phyloP scores from a whole-genome alignment of 1,284 basidiomycete species.

The Ustilago shanxiensis region DNA sequence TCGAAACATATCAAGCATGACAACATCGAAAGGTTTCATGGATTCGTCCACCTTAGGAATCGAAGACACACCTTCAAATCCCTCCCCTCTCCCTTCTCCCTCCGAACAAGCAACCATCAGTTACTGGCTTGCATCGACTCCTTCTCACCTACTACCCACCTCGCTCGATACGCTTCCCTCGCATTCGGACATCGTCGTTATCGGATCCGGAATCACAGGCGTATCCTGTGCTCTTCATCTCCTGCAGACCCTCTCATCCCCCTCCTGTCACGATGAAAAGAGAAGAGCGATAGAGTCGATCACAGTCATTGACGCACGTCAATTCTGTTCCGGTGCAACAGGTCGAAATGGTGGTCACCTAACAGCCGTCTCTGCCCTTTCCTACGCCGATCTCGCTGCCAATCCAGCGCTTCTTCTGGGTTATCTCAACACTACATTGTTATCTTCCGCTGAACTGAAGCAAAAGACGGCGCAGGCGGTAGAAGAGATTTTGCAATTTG shows the following conservation, averaged over 20 bases:
- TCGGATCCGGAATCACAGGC: slow-evolving; percentile 57
- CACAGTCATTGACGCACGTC: slow-evolving; percentile 49
- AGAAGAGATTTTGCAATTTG: slow-evolving; percentile 44
- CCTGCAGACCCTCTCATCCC: slow-evolving; percentile 13
- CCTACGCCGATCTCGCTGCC: slow-evolving; percentile 46
- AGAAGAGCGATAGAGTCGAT: slow-evolving; percentile 7
- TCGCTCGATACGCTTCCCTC: slow-evolving; percentile 8
- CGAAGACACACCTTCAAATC: slow-evolving; percentile 11
- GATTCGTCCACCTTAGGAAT: slow-evolving; percentile 50
- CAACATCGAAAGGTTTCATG: slow-evolving; percentile 24
- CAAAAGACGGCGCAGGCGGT: slow-evolving; percentile 16
- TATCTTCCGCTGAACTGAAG: background rate
- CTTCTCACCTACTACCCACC: background rate
- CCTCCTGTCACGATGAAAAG: background rate
- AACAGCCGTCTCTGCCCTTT: slow-evolving; percentile 53
- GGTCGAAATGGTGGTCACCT: slow-evolving; percentile 61
- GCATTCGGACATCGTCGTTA: slow-evolving; percentile 36
- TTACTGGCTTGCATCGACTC: slow-evolving; percentile 50
- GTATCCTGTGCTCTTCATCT: slow-evolving; percentile 52
- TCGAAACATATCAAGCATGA: too few relatives aligned
- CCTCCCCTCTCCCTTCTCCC: slow-evolving; percentile 25
- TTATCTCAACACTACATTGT: background rate
- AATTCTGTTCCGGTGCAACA: slow-evolving; percentile 58
- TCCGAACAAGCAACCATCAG: slow-evolving; percentile 29
- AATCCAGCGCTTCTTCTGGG: slow-evolving; percentile 43